A percentile compares a stretch with the other conserved stretches of the same genome.
Conservation (phyloP, 768 basidiomycete species). For the Lyophyllum decastes region DNA sequence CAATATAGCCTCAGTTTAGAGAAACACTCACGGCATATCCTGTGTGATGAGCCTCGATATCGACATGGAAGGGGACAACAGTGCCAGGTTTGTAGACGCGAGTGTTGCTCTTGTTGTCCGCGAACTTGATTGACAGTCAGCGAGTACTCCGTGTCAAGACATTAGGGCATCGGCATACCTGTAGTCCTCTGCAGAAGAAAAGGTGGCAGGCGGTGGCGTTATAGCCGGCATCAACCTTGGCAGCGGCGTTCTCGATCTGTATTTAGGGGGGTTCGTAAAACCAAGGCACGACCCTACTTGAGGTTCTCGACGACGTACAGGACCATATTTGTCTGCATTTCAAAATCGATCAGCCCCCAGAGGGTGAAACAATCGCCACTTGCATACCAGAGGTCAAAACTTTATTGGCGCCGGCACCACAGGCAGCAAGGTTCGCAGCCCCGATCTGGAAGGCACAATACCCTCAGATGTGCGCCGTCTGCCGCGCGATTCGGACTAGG, state of each 20-base stretch:
- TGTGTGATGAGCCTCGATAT: conserved; percentile 36
- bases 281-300: not conserved
- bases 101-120: conserved; percentile 31
- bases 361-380: not conserved
- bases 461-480: not conserved
- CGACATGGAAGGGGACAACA: conserved; percentile 29
- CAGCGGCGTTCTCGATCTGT: conserved; percentile 33
- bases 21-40: conserved; percentile 29
- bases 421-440: conserved; percentile 28
- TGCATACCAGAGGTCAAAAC: conserved; percentile 27
- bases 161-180: conserved; percentile 18
- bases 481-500: not conserved
- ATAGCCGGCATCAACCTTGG: conserved; percentile 28
- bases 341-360: not conserved
- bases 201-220: conserved; percentile 33
- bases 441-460: conserved; percentile 24
- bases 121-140: conserved; percentile 17
- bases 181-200: conserved; percentile 34
- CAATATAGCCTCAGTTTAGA: not conserved
- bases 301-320: conserved; percentile 22
- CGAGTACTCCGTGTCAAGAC: not conserved
- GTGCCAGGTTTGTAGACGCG: conserved; percentile 28
- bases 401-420: conserved; percentile 30
- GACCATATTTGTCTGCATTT: conserved; percentile 19
- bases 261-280: not conserved